A percentile compares a stretch with the other conserved stretches of the same genome.
Conservation (phyloP, 306 rosid species). For the Clitoria ternatea region DNA sequence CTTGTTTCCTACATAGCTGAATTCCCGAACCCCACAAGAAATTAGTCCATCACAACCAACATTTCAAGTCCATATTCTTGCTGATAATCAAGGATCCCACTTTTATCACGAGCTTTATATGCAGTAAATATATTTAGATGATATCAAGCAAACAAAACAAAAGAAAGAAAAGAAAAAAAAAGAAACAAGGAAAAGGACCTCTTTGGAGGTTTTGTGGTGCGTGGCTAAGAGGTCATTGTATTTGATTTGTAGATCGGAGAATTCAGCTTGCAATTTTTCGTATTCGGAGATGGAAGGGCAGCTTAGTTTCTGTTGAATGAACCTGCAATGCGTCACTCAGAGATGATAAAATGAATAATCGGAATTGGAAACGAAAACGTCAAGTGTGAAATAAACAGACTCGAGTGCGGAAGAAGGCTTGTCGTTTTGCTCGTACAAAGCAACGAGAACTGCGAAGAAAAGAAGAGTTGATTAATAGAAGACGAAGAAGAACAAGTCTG, state of each 20-base stretch:
- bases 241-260: conserved; percentile 69
- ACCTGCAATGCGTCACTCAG: conserved; percentile 34
- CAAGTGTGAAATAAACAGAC: conserved; percentile 56
- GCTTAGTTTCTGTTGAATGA: conserved; percentile 81
- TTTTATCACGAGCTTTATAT: background rate
- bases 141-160: no score
- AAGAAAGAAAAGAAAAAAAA: no score
- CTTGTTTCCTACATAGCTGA: background rate
- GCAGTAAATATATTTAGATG: background rate
- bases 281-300: conserved; percentile 67
- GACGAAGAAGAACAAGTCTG: background rate
- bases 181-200: conserved; percentile 38
- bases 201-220: conserved; percentile 69
- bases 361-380: background rate
- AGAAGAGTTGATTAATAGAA: background rate
- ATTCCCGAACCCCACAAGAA: conserved; percentile 1
- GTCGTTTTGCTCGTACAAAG: conserved; percentile 92
- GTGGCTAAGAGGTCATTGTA: conserved; percentile 51
- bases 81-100: background rate
- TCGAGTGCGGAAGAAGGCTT: conserved; percentile 96
- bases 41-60: conserved; percentile 1
- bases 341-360: background rate
- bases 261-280: conserved; percentile 73
- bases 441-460: conserved; percentile 60
- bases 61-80: conserved; percentile 11